Percentiles rank a stretch among this genome's conserved stretches.
Conservation (phyloP, 306 rosid species). For the Malus domestica region ASM211411v1 NC_041796.1:28353501-28354000, state of each 20-base stretch:
- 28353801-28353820: slow-evolving; percentile 84
- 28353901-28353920: background rate
- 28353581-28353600: slow-evolving; percentile 77
- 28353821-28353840: slow-evolving; percentile 67
- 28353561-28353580: slow-evolving; percentile 83
- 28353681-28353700: background rate
- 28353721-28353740: background rate
- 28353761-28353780: slow-evolving; percentile 70
- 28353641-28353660: slow-evolving; percentile 36
- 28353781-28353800: slow-evolving; percentile 64
- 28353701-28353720: background rate
- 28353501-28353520: background rate
- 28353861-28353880: background rate
- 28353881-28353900: background rate
- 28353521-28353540: background rate
- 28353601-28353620: slow-evolving; percentile 94
- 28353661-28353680: background rate
- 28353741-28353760: slow-evolving; percentile 66
- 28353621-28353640: slow-evolving; percentile 85
- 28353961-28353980: background rate
- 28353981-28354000: background rate
- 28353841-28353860: slow-evolving; percentile 43
- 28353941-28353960: background rate
- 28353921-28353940: background rate
- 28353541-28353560: slow-evolving; percentile 3